Evolutionary conservation across 1,139 yeast genomes (phyloP), one percentile per base, ranked within the genome.

Genomic region (Geotrichum klebahnii): DNA sequence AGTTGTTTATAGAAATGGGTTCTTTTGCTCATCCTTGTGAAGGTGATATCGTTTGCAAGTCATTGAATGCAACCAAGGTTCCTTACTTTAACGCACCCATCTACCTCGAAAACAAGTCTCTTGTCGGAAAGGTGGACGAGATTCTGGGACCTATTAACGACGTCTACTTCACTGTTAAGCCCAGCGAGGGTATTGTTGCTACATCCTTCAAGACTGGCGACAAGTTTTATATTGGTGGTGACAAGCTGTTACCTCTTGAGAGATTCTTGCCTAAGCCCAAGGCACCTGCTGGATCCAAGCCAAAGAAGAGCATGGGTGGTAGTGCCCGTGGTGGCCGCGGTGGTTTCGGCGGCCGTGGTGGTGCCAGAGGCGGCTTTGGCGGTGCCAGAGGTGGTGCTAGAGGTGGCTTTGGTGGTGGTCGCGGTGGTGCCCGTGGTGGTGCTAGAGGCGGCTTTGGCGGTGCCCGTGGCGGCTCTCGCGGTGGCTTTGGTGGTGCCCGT

Each of bases 11-110:
- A 63, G 98, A 92, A 72, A 86, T 94, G 95, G 99, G 99, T 54
- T 68, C 85, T 20, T 94, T 89, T 68, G 63, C 88, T 70, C 96
- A 90, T 69, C 78, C 95, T 12, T 90, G 96, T 69, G 99, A 94
- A 72, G 97, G 96, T 55, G 98, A 94, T 66, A 85, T 94, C 67
- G 95, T 94, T 51, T 92, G 97, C 75, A 88, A 92, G 66, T 88
- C 97, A 45, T 86, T 86, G 64, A 92, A 92, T 70, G 35, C 52
- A 2, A 80, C 87, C 55, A 92, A 92, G 75, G 78, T 94, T 60
- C 99, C 99, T 62, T 94, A 92, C 71, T 94, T 94, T 79, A 94
- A 94, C 73, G 99, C 99, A 26, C 98, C 98, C 67, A 90, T 94
- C 66, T 94, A 84, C 69, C 79, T 92, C 61, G 97, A 92, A 69